Conservation (phyloP, 1,139 yeast genomes). For the Sugiyamaella grinbergsii region DNA sequence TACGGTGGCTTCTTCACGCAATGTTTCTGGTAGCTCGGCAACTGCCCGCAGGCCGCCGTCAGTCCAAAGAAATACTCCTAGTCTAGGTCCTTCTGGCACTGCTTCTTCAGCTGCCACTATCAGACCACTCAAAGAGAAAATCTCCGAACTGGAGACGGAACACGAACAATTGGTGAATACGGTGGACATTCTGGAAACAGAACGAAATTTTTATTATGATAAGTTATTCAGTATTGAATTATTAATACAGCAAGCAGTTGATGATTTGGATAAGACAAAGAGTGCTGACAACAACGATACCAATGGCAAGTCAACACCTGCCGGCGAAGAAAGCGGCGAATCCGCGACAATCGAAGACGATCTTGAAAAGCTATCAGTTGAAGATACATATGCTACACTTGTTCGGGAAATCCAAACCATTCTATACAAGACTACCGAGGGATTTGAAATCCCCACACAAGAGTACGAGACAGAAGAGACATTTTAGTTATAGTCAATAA, state of each 20-base stretch:
- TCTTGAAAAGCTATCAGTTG: conserved; percentile 34
- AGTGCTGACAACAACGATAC: conserved; percentile 18
- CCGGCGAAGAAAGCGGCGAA: conserved; percentile 22
- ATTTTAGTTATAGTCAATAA: conserved; percentile 30
- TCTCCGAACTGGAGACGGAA: conserved; percentile 47
- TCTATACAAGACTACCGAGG: conserved; percentile 79
- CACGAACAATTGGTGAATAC: conserved; percentile 53
- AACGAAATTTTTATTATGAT: conserved; percentile 86
- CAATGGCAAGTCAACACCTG: conserved; percentile 8
- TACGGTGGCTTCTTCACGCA: conserved; percentile 7
- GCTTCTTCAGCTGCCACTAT: conserved; percentile 23
- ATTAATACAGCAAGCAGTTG: conserved; percentile 66
- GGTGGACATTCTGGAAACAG: conserved; percentile 49
- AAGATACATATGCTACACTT: conserved; percentile 27
- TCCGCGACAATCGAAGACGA: conserved; percentile 33
- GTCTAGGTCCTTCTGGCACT: conserved; percentile 22
- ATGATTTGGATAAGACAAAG: conserved; percentile 46
- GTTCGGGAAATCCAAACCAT: conserved; percentile 64
- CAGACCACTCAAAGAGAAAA: conserved; percentile 30
- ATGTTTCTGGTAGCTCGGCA: conserved; percentile 17
- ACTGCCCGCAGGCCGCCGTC: conserved; percentile 31
- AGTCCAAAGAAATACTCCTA: conserved; percentile 28
- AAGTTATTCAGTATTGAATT: conserved; percentile 88
- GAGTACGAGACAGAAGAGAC: conserved; percentile 40
- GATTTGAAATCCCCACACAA: conserved; percentile 48